These are phyloP conservation scores for Trichocladium antarcticum DNA, from an alignment of 495 filamentous ascomycete genomes.

Conservation along the genomic window DNA sequence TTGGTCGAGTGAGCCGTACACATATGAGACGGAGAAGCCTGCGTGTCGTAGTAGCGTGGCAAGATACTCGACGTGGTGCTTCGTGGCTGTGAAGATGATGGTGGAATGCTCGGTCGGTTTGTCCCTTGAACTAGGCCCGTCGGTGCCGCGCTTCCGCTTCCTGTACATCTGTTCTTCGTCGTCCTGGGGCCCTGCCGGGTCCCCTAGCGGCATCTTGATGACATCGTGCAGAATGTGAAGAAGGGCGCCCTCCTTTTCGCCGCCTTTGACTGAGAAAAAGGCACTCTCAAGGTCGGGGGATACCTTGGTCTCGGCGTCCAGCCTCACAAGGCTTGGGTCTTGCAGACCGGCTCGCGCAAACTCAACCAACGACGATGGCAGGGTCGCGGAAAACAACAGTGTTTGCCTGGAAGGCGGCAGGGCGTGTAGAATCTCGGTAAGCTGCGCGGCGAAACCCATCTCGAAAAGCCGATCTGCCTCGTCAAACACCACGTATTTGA, in stretches of 20 bases:
- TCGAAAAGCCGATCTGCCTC: slow-evolving; percentile 95
- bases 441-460: slow-evolving; percentile 90
- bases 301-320: slow-evolving; percentile 91
- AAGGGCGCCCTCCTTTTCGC: slow-evolving; percentile 86
- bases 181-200: slow-evolving; percentile 40
- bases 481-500: slow-evolving; percentile 90
- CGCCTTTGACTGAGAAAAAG: slow-evolving; percentile 84
- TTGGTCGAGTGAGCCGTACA: slow-evolving; percentile 88
- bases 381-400: slow-evolving; percentile 84
- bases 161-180: slow-evolving; percentile 42
- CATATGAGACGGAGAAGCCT: slow-evolving; percentile 82
- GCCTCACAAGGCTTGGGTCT: slow-evolving; percentile 73
- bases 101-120: slow-evolving; percentile 73
- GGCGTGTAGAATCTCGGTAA: slow-evolving; percentile 85
- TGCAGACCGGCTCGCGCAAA: slow-evolving; percentile 89
- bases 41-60: slow-evolving; percentile 56
- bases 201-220: slow-evolving; percentile 82
- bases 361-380: slow-evolving; percentile 87
- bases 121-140: slow-evolving; percentile 35
- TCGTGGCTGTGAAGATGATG: slow-evolving; percentile 87
- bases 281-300: slow-evolving; percentile 87
- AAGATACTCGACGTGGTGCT: slow-evolving; percentile 96
- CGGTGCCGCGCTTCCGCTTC: slow-evolving; percentile 57
- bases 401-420: slow-evolving; percentile 78
- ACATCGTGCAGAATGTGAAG: slow-evolving; percentile 80